Conservation (phyloP, 2,329 filamentous ascomycete genomes). For the Davidsoniella eucalypti region DNA sequence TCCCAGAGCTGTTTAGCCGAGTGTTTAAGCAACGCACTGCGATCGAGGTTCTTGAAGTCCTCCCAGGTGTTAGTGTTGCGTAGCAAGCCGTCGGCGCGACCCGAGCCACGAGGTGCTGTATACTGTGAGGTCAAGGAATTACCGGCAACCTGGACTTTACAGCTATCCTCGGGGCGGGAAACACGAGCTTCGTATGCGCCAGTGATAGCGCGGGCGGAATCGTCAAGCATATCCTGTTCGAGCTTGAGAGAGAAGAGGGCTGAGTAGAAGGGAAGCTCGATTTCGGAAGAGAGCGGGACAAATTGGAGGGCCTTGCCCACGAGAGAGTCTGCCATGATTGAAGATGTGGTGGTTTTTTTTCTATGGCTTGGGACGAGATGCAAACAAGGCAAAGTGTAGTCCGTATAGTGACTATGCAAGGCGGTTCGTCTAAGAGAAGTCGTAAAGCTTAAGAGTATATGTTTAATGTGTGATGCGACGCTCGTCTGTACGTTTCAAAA, state of each 20-base stretch:
- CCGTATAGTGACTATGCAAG: too few species aligned
- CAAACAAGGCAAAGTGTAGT: too few species aligned
- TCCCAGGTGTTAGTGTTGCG: conserved; percentile 94
- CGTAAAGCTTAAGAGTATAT: too few species aligned
- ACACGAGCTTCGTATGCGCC: conserved; percentile 78
- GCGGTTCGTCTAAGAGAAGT: too few species aligned
- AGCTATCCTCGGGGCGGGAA: conserved; percentile 57
- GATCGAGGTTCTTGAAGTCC: conserved; percentile 75
- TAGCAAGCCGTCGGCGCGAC: conserved; percentile 81
- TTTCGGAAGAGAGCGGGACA: conserved; percentile 81
- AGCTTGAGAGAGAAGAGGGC: conserved; percentile 87
- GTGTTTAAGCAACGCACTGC: background rate
- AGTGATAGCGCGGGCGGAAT: conserved; percentile 71
- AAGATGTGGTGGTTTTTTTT: too few species aligned
- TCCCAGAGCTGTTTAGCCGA: conserved; percentile 63
- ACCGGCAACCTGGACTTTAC: conserved; percentile 78
- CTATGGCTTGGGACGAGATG: too few species aligned
- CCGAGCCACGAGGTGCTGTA: conserved; percentile 53
- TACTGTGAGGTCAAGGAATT: conserved; percentile 50
- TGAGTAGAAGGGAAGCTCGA: conserved; percentile 89
- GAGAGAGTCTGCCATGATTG: conserved; percentile 11
- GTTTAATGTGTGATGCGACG: too few species aligned
- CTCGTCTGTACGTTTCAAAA: too few species aligned
- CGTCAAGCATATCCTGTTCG: conserved; percentile 91
- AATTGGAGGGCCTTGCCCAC: conserved; percentile 38